Conservation (phyloP, 805 yeast species). For the Barnettozyma siamensis region DNA sequence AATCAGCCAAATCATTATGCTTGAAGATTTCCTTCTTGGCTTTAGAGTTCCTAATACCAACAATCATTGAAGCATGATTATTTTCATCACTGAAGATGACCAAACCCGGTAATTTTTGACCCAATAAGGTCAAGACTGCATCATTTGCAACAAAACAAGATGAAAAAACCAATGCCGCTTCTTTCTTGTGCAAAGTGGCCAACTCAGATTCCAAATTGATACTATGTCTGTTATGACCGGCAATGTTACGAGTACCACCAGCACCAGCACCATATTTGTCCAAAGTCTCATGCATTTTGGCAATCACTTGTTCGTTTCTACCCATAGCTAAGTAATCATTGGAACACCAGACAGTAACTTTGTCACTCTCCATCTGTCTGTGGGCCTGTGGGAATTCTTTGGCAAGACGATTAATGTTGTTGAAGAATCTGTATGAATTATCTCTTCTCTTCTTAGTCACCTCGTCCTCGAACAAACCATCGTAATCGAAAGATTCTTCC, state of each 20-base stretch:
- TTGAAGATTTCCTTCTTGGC: constrained; percentile 84
- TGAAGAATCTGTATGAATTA: constrained; percentile 92
- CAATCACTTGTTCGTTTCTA: constrained; percentile 63
- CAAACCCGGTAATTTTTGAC: constrained; percentile 82
- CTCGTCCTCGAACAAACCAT: constrained; percentile 61
- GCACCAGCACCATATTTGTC: constrained; percentile 96
- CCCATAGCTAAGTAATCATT: constrained; percentile 98
- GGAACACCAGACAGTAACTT: constrained; percentile 98
- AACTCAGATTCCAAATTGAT: constrained; percentile 77
- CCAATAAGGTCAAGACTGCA: constrained; percentile 85
- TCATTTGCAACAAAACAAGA: constrained; percentile 97
- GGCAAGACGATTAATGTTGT: constrained; percentile 95
- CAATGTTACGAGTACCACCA: constrained; percentile 98
- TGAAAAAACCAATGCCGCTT: constrained; percentile 89
- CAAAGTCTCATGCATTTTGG: constrained; percentile 72
- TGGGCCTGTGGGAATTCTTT: constrained; percentile 93
- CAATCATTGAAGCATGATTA: constrained; percentile 98
- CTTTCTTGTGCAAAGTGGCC: constrained; percentile 90
- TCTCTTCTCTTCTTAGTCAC: constrained; percentile 72
- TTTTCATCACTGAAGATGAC: constrained; percentile 89
- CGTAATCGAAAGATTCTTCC: constrained; percentile 61
- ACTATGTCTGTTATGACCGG: constrained; percentile 95
- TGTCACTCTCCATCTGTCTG: constrained; percentile 63
- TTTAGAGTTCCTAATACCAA: constrained; percentile 87
- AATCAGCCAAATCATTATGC: constrained; percentile 82